These are phyloP conservation scores for Pseudogymnoascus sp. DNA, from an alignment of 2,329 filamentous ascomycete genomes.

Conservation along the genomic window DNA sequence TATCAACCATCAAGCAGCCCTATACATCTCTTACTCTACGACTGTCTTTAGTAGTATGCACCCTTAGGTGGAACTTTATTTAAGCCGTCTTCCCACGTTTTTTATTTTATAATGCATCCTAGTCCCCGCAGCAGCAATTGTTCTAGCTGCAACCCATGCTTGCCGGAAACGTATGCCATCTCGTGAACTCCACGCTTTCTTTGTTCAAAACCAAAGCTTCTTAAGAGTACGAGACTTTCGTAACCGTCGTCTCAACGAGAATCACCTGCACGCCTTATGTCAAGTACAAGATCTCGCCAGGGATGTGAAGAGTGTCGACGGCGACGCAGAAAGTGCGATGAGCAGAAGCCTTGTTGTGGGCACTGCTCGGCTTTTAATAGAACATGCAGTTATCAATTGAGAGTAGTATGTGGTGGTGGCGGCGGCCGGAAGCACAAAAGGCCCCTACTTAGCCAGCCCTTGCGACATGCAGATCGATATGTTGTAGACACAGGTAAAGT, in stretches of 20 bases:
- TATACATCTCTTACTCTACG: background rate
- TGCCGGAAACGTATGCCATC: background rate
- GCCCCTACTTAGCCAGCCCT: background rate
- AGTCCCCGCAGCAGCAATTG: background rate
- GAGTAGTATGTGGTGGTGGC: background rate
- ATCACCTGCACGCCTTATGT: conserved; percentile 5
- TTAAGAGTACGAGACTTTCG: too few species aligned
- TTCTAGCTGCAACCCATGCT: background rate
- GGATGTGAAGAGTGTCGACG: conserved; percentile 25
- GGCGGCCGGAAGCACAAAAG: background rate
- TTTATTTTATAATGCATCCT: background rate
- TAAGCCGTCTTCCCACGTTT: background rate
- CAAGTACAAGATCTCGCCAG: conserved; percentile 20
- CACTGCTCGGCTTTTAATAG: conserved; percentile 19
- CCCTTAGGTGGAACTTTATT: background rate
- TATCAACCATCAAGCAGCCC: background rate
- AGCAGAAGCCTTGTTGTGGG: conserved; percentile 21
- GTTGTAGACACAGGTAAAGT: background rate
- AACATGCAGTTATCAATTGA: conserved; percentile 18
- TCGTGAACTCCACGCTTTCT: too few species aligned
- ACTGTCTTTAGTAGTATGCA: background rate
- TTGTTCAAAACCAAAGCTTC: too few species aligned
- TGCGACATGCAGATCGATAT: background rate
- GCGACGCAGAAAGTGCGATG: conserved; percentile 24
- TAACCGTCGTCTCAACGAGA: background rate